phyloP scores from a whole-genome alignment of 73 alveolate species.

The Tetrahymena malaccensis region DNA sequence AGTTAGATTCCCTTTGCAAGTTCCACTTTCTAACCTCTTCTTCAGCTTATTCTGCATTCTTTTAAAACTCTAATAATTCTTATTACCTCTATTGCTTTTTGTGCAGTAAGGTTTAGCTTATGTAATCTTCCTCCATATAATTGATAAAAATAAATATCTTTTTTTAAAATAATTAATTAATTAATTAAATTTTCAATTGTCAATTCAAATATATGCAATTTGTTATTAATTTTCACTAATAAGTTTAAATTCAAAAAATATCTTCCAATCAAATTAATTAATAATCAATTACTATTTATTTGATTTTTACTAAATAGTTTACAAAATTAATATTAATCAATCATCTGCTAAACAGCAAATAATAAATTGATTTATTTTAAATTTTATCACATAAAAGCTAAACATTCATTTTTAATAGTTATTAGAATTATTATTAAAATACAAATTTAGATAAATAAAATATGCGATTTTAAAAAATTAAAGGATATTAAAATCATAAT shows the following conservation, averaged over 20 bases:
- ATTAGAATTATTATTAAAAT: too few relatives aligned
- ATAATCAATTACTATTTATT: not conserved
- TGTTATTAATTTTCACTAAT: not conserved
- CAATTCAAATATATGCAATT: not conserved
- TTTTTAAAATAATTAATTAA: not conserved
- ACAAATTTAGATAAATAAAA: too few relatives aligned
- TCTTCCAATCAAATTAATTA: not conserved
- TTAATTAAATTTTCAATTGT: not conserved
- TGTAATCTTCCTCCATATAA: not conserved
- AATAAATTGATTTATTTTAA: not conserved
- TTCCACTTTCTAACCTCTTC: not conserved
- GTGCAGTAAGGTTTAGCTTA: not conserved
- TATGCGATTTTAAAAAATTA: too few relatives aligned
- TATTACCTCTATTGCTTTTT: not conserved
- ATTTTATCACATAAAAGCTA: too few relatives aligned
- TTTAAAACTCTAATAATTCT: not conserved
- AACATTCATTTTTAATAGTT: too few relatives aligned
- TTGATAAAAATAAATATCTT: not conserved
- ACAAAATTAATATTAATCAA: too few relatives aligned
- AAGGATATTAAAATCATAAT: too few relatives aligned
- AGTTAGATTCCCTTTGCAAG: not conserved
- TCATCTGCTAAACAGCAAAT: not conserved
- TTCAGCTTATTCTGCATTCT: not conserved
- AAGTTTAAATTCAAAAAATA: not conserved
- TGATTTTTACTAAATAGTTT: too few relatives aligned